phyloP scores from a whole-genome alignment of 2,329 filamentous ascomycete genomes.

The Colletotrichum noveboracense region DNA sequence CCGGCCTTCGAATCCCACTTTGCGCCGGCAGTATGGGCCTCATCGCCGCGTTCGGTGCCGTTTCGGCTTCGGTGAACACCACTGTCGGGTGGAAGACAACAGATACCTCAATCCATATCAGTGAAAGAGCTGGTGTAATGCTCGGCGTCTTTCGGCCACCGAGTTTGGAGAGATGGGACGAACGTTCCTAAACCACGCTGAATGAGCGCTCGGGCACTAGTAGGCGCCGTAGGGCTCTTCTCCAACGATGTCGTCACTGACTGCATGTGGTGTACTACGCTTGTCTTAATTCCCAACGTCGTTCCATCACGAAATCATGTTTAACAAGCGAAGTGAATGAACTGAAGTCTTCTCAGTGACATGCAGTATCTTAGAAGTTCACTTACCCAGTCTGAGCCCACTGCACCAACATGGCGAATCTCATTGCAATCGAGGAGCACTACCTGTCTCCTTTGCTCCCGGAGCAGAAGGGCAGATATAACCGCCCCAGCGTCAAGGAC shows the following conservation, averaged over 20 bases:
- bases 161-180: not conserved
- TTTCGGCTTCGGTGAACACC: not conserved
- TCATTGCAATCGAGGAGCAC: conserved; percentile 10
- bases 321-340: too few relatives aligned
- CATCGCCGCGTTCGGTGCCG: not conserved
- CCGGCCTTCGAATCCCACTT: not conserved
- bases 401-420: not conserved
- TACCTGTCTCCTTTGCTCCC: not conserved
- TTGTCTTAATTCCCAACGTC: not conserved
- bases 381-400: too few relatives aligned
- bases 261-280: not conserved
- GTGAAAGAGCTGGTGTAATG: fast-evolving
- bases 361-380: too few relatives aligned
- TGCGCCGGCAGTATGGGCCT: not conserved
- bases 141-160: not conserved
- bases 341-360: too few relatives aligned
- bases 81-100: not conserved
- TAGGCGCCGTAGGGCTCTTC: not conserved
- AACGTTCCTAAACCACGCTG: too few relatives aligned
- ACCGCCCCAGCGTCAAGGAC: not conserved
- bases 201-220: not conserved
- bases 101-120: not conserved
- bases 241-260: not conserved
- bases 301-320: too few relatives aligned
- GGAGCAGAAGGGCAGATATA: not conserved